Percentiles rank a stretch among this genome's conserved stretches.
Conservation (phyloP, 2,329 filamentous ascomycete species). For the Cytospora piceae region DNA sequence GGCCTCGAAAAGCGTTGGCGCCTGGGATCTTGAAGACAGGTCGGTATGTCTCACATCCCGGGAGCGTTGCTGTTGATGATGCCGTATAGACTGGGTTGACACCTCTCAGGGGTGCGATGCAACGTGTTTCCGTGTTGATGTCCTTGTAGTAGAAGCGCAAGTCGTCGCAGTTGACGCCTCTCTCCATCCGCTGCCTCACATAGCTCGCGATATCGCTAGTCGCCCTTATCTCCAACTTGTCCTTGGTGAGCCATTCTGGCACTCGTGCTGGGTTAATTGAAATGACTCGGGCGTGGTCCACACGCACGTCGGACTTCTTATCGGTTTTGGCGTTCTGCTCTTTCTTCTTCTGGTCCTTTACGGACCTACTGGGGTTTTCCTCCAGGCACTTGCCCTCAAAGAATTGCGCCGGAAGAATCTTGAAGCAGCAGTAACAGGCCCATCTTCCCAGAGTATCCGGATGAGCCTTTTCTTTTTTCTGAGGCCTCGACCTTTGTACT, state of each 20-base stretch:
- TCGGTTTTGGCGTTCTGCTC: conserved; percentile 7
- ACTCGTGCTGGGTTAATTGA: not conserved
- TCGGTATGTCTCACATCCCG: conserved; percentile 4
- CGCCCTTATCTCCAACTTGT: not conserved
- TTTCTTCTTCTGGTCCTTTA: conserved; percentile 19
- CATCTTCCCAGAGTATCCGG: conserved; percentile 13
- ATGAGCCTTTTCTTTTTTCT: conserved; percentile 3
- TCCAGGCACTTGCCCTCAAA: conserved; percentile 24
- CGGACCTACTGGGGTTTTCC: conserved; percentile 6
- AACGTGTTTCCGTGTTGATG: conserved; percentile 16
- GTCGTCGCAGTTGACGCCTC: conserved; percentile 22
- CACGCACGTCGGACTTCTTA: conserved; percentile 28
- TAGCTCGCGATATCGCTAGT: conserved; percentile 15
- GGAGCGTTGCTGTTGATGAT: not conserved
- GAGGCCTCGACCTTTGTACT: not conserved
- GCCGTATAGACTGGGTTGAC: conserved; percentile 24
- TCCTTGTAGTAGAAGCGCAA: conserved; percentile 27
- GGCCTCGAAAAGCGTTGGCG: not conserved
- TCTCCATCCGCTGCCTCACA: conserved; percentile 16
- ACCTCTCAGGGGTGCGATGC: conserved; percentile 22
- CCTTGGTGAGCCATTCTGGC: conserved; percentile 25
- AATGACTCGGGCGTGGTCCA: conserved; percentile 26
- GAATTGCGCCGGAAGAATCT: conserved; percentile 23
- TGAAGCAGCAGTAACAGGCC: conserved; percentile 27
- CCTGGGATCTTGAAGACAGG: conserved; percentile 18